Evolutionary conservation across 139 green algal species (phyloP), one percentile per base, ranked within the genome.

Genomic region (Picochlorum costavermella): DNA sequence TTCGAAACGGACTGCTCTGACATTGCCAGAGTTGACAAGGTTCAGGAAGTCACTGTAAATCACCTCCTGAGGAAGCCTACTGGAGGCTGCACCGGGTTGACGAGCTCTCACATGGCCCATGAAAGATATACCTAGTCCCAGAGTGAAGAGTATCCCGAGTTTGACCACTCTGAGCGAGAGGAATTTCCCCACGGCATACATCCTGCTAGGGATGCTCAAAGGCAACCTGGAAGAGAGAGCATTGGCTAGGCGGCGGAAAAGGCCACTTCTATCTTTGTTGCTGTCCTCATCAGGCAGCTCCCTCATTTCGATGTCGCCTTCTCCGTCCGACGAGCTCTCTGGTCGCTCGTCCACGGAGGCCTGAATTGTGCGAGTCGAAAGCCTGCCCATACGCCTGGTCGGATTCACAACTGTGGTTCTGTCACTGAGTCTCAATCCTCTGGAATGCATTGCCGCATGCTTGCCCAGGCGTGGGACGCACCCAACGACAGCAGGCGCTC

Each of bases 41-140:
- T 56, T 68, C 17, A 91, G 61, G 53, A 93, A 93, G n/a, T 89
- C 72, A 12, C 77, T 88, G 69, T 95, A 95, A 9, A 77, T 29
- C 10, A 84, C 60, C 70, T 84, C 64, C 46, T 26, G 45, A 23
- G 66, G 30, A 17, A 20, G n/a, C 13, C 6, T 25, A 56, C 20
- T 12, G n/a, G 50, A 20, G 10, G 50, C 17, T 59, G 16, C 25
- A 53, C 5, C 16, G n/a, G 17, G 5, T 53, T 23, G 46, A 20
- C 46, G 46, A 9, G 46, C 46, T 26, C 46, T 23, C 12, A 53
- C 46, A 25, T 53, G 46, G n/a, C 46, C 46, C 16, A 53, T 23
- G 17, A 28, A 53, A 28, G 46, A 53, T 20, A 53, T 23, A 28
- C 17, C 16, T 23, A 53, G 17, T 53, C 46, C 46, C 9, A 53